These are phyloP conservation scores for Plantago major DNA, from an alignment of 257 asterid genomes.

Conservation along the genomic window DNA sequence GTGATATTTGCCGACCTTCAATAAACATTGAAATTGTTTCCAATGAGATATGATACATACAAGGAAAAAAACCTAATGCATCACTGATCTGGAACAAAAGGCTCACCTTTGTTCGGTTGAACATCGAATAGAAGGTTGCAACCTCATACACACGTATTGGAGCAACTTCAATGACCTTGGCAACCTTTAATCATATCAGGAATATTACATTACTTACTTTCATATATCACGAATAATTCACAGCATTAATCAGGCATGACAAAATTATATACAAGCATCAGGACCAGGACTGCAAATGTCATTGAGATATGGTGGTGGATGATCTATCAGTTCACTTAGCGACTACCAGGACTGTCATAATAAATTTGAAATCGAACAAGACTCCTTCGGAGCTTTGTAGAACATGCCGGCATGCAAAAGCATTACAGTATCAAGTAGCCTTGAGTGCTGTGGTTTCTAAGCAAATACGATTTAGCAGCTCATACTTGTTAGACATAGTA, in stretches of 20 bases:
- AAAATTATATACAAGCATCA: slow-evolving; percentile 13
- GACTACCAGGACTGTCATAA: no score
- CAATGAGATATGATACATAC: slow-evolving; percentile 10
- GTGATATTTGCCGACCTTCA: slow-evolving; percentile 93
- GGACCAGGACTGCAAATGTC: neutral
- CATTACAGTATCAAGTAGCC: no score
- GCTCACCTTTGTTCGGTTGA: slow-evolving; percentile 85
- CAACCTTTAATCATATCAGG: slow-evolving; percentile 51
- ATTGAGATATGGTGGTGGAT: neutral
- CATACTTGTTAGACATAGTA: no score
- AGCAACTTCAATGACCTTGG: slow-evolving; percentile 87
- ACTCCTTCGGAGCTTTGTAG: no score
- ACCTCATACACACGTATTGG: slow-evolving; percentile 98
- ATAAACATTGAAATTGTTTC: slow-evolving; percentile 19
- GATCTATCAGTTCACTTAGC: no score
- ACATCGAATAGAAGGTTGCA: slow-evolving; percentile 98
- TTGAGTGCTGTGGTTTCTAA: no score
- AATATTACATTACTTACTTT: slow-evolving; percentile 13
- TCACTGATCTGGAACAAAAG: slow-evolving; percentile 8
- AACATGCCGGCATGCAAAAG: no score
- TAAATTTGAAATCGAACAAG: no score
- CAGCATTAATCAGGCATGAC: slow-evolving; percentile 9
- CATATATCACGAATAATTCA: slow-evolving; percentile 4
- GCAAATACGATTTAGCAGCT: no score
- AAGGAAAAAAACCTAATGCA: slow-evolving; percentile 1